Base-by-base conservation (phyloP, 805 yeast genomes). In the Pichia manshurica region DNA sequence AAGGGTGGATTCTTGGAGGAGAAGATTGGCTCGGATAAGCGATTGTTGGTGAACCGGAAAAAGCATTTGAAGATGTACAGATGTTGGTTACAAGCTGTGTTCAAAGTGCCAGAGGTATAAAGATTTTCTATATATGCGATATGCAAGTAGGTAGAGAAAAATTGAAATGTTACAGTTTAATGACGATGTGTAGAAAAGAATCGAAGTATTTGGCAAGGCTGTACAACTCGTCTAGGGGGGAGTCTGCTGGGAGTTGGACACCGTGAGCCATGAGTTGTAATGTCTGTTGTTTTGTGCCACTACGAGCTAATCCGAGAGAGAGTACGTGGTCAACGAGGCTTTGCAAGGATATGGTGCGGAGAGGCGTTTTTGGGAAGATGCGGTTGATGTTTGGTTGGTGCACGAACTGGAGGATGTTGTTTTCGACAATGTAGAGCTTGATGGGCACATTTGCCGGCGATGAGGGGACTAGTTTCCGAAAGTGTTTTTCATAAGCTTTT, bases 61-160 rank as follows among this genome's bases (percentile, higher is more conserved):
- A 83, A 91, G 62, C 85, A 85, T 64, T 69, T 93, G 54, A 93
- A 93, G 67, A 93, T 93, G 99, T 93, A 87, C 64, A 74, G 99
- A 59, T 87, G 89, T 50, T 93, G 99, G 99, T 69, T 93, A 48
- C 99, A 93, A 68, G 98, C 93, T 1, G 89, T 87, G 22, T 91
- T 91, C 63, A 75, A 70, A 46, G 68, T 60, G 32, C 45, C 45
- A 10, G 13, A 17, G 19, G 22, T 5, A 10, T 23, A 21, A 23
- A 9, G 16, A n/a, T n/a, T n/a, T n/a, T n/a, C n/a, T n/a, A n/a
- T n/a, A n/a, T n/a, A n/a, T n/a, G n/a, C 10, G 29, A 25, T 25
- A 25, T 7, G 10, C 10, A 25, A 25, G 10, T 25, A 25, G 29
- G 10, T 25, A 25, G 10, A 25, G 10, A 25, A 10, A 25, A 10